These are phyloP conservation scores for Mallotus repandus DNA, from an alignment of 441 rosid genomes.

Conservation along the genomic window DNA sequence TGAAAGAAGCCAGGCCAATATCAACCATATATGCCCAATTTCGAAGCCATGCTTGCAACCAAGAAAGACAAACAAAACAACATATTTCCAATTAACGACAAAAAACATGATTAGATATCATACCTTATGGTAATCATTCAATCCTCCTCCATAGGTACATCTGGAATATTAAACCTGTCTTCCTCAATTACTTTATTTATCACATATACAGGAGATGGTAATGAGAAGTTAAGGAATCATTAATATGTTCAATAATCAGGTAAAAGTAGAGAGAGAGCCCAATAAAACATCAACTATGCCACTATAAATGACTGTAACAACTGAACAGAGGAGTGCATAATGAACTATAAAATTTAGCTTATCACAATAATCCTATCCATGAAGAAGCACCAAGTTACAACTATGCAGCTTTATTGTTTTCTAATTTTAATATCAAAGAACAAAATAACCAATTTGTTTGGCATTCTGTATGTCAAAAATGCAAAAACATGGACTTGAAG, in stretches of 20 bases:
- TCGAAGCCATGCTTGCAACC: background rate
- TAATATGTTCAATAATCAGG: background rate
- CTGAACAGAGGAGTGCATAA: background rate
- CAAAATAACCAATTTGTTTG: background rate
- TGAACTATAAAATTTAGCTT: background rate
- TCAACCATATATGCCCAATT: background rate
- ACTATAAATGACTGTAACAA: background rate
- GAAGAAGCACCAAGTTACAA: background rate
- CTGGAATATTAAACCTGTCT: slow-evolving; percentile 87
- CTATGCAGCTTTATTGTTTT: background rate
- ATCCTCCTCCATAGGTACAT: slow-evolving; percentile 94
- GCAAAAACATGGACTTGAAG: background rate
- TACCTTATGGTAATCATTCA: slow-evolving; percentile 35
- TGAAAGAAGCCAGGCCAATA: background rate
- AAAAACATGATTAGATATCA: background rate
- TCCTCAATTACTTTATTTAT: slow-evolving; percentile 71
- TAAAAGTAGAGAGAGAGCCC: background rate
- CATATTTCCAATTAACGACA: background rate
- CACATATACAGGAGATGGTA: slow-evolving; percentile 54
- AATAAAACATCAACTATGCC: background rate
- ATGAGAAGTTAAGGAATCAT: slow-evolving; percentile 51
- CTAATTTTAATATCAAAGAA: background rate
- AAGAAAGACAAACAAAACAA: background rate
- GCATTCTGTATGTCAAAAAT: background rate
- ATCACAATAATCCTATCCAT: background rate